Percentiles rank a stretch among this genome's conserved stretches.
phyloP scores from a whole-genome alignment of 2,329 filamentous ascomycete genomes.

The Zymoseptoria passerinii region DNA sequence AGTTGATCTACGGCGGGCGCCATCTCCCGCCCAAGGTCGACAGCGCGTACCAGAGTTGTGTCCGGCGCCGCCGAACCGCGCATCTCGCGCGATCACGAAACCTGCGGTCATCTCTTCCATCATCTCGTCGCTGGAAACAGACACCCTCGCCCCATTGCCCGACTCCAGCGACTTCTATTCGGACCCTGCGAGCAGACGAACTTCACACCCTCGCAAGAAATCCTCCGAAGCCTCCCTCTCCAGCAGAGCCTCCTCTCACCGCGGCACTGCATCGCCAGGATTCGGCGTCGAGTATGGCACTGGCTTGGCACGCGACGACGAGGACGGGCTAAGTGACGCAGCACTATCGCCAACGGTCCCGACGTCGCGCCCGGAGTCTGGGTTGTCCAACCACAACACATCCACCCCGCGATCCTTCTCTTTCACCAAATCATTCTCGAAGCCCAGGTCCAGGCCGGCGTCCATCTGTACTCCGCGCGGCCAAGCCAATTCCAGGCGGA shows the following conservation, averaged over 20 bases:
- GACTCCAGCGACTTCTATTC: conserved; percentile 15
- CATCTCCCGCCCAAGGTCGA: not conserved
- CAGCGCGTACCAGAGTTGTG: not conserved
- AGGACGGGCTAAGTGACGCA: conserved; percentile 17
- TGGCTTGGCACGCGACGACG: conserved; percentile 22
- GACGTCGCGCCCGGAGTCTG: conserved; percentile 73
- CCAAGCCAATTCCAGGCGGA: conserved; percentile 9
- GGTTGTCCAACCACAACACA: conserved; percentile 58
- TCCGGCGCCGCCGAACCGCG: not conserved
- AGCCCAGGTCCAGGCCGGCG: not conserved
- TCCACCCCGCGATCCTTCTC: conserved; percentile 5
- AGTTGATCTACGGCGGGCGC: not conserved
- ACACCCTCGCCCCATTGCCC: conserved; percentile 28
- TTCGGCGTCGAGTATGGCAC: conserved; percentile 68
- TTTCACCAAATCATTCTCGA: not conserved
- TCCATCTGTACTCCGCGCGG: not conserved
- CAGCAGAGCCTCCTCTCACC: conserved; percentile 17
- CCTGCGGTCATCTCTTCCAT: conserved; percentile 62
- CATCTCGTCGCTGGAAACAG: conserved; percentile 48
- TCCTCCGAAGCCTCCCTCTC: conserved; percentile 18
- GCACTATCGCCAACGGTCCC: conserved; percentile 36
- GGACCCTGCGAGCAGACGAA: conserved; percentile 12
- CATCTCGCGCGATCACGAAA: conserved; percentile 36
- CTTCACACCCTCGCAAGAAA: conserved; percentile 11
- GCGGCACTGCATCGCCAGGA: conserved; percentile 19